Evolutionary conservation across 441 rosid genomes (phyloP).

Genomic region (Gossypium lobatum): DNA sequence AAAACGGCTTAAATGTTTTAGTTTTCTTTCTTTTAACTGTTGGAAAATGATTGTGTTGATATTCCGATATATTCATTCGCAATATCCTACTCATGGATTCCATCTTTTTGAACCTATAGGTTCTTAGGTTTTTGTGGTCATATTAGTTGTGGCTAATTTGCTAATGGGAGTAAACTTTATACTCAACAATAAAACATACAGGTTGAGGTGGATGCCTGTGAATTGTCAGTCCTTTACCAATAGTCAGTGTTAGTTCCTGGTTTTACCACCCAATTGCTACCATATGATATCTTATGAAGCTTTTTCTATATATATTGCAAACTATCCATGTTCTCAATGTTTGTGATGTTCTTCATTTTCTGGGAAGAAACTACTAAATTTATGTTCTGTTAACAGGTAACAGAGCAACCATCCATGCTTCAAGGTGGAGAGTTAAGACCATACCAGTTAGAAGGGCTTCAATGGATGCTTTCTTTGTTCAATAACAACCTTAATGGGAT

Average conservation of each 20-base stretch:
- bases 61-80: not conserved
- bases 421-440: constrained; percentile 91
- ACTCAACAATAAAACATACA: not conserved
- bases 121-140: not conserved
- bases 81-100: not conserved
- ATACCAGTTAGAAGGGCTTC: constrained; percentile 98
- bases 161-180: not conserved
- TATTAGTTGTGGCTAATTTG: not conserved
- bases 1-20: not conserved
- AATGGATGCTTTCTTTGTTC: constrained; percentile 97
- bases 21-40: not conserved
- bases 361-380: constrained; percentile 21
- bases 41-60: not conserved
- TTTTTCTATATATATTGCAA: not conserved
- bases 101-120: not conserved
- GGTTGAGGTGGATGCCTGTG: not conserved
- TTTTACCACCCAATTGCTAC: not conserved
- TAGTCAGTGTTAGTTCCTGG: not conserved
- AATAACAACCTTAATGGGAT: constrained; percentile 98
- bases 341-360: not conserved
- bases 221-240: not conserved
- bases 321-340: not conserved
- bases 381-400: constrained; percentile 52
- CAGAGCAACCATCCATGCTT: constrained; percentile 91
- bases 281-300: not conserved